Base-by-base conservation (phyloP, 1,284 basidiomycete genomes). In the Coniferiporia sulphurascens region DNA sequence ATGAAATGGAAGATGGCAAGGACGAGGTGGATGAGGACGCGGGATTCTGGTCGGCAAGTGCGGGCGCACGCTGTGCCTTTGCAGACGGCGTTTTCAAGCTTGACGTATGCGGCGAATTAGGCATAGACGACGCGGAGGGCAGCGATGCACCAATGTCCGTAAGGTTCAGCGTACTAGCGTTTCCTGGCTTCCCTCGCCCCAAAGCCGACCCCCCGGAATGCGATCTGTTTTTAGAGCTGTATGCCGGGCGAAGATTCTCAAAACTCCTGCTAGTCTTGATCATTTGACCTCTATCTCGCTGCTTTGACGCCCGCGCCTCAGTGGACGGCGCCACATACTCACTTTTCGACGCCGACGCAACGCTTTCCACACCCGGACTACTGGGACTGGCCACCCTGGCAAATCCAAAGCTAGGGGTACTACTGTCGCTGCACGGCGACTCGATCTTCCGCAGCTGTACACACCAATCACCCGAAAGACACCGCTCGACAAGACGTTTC, bases 401-500 rank as follows among this genome's bases (percentile, higher is more conserved):
- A 10, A 61, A 49, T 4, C 55, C 65, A 60, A 56, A 49, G 56
- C 56, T 58, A 54, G 50, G 67, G 66, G 46, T 69, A 67, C 48
- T 68, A 63, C 58, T 67, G 63, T 55, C 71, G 64, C 55, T 68
- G 57, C 52, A n/a, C 63, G 60, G 32, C 62, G 53, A 56, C 34
- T 52, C 43, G 4, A 70, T 63, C 65, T 75, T 80, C 62, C 77
- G 78, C 54, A 85, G 72, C 45, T 87, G 81, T 3, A 86, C 83
- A 75, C 92, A 95, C 94, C 94, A 97, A 4, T 91, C 88, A 3
- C 90, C 93, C 7, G 78, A 75, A 22, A 98, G 79, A 72, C 95
- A 98, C 35, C 96, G 83, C 61, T 94, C 88, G n/a, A 98, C 95
- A 10, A 99, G 82, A 2, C 95, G 82, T 64, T 84, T 86, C 0